phyloP scores from a whole-genome alignment of 441 rosid species.

The Erysimum cheiri region DNA sequence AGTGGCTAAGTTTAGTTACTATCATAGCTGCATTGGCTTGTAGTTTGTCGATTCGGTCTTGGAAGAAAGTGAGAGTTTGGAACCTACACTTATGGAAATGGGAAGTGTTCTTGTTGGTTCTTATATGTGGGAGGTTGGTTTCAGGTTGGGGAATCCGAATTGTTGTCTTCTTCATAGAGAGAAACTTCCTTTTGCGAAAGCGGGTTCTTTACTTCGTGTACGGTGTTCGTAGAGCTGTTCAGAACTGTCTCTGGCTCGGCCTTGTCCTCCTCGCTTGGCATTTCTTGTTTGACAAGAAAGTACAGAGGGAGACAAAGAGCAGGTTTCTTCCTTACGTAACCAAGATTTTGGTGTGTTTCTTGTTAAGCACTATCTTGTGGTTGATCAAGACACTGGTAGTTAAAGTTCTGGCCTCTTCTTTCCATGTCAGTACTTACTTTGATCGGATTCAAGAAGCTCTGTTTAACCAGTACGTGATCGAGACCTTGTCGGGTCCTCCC shows the following conservation, averaged over 20 bases:
- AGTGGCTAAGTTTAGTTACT: slow-evolving; percentile 71
- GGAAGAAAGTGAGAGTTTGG: slow-evolving; percentile 49
- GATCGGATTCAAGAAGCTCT: slow-evolving; percentile 65
- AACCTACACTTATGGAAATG: slow-evolving; percentile 79
- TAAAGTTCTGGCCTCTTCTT: slow-evolving; percentile 67
- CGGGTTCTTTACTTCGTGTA: slow-evolving; percentile 70
- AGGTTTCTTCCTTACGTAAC: slow-evolving; percentile 50
- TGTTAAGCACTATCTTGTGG: slow-evolving; percentile 59
- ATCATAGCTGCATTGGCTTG: slow-evolving; percentile 56
- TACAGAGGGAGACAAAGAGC: slow-evolving; percentile 43
- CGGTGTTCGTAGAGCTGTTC: slow-evolving; percentile 63
- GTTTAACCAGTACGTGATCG: slow-evolving; percentile 67
- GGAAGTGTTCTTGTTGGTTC: slow-evolving; percentile 68
- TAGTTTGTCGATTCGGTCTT: slow-evolving; percentile 50
- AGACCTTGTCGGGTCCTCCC: slow-evolving; percentile 65
- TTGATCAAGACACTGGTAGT: slow-evolving; percentile 62
- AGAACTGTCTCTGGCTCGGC: slow-evolving; percentile 70
- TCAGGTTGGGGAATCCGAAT: slow-evolving; percentile 89
- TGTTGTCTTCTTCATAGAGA: slow-evolving; percentile 56
- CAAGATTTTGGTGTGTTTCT: slow-evolving; percentile 50
- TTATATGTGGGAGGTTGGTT: slow-evolving; percentile 84
- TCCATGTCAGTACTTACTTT: slow-evolving; percentile 68
- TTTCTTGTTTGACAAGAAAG: slow-evolving; percentile 57
- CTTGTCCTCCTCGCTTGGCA: slow-evolving; percentile 67
- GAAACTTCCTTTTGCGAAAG: slow-evolving; percentile 60